Conservation (phyloP, 352 stramenopile species). For the Vaucheria bursata region DNA sequence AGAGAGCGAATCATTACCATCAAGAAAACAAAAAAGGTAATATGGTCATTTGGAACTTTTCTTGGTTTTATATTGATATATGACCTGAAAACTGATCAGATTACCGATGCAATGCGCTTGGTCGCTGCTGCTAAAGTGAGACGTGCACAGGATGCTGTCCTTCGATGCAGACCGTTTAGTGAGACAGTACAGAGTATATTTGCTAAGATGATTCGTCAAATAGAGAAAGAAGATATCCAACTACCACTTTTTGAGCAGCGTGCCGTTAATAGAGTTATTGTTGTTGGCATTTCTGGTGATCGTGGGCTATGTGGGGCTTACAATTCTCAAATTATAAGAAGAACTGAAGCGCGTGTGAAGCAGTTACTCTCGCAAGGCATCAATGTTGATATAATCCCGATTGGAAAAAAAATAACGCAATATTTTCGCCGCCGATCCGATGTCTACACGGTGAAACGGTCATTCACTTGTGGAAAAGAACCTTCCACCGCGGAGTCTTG, state of each 20-base stretch:
- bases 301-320: slow-evolving; percentile 70
- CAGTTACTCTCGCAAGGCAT: slow-evolving; percentile 60
- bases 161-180: slow-evolving; percentile 66
- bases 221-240: slow-evolving; percentile 63
- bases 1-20: slow-evolving; percentile 49
- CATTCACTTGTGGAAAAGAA: slow-evolving; percentile 62
- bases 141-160: slow-evolving; percentile 61
- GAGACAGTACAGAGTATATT: slow-evolving; percentile 72
- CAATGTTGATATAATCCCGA: slow-evolving; percentile 62
- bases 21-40: slow-evolving; percentile 68
- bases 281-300: slow-evolving; percentile 64
- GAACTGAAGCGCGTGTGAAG: slow-evolving; percentile 61
- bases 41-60: not conserved
- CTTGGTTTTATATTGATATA: not conserved
- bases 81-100: slow-evolving; percentile 31
- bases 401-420: slow-evolving; percentile 66
- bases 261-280: slow-evolving; percentile 72
- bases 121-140: slow-evolving; percentile 68
- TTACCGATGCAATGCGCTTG: slow-evolving; percentile 75
- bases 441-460: slow-evolving; percentile 58
- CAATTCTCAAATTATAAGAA: slow-evolving; percentile 77
- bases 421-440: slow-evolving; percentile 59
- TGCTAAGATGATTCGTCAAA: slow-evolving; percentile 59
- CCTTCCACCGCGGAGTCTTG: slow-evolving; percentile 61
- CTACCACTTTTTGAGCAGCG: slow-evolving; percentile 65